phyloP scores from a whole-genome alignment of 441 rosid species.

The Euphorbia corollata region DNA sequence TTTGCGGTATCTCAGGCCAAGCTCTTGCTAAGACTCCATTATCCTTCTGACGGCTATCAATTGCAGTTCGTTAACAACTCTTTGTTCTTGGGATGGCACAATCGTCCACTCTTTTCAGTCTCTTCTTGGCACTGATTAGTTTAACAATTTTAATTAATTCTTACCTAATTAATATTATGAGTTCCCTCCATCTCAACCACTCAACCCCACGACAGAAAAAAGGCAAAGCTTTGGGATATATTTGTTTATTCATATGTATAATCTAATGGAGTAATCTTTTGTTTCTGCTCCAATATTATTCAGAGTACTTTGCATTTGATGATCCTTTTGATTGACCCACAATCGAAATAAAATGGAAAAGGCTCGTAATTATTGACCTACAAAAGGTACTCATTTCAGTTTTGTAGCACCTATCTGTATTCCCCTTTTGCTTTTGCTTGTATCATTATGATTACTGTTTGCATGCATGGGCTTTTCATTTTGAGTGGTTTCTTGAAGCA shows the following conservation, averaged over 20 bases:
- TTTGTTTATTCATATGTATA: background rate
- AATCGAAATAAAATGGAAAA: too few species aligned
- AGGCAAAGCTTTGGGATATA: background rate
- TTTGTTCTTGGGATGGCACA: constrained; percentile 76
- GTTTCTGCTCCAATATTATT: background rate
- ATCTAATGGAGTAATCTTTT: background rate
- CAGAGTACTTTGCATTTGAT: too few species aligned
- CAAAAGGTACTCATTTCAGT: too few species aligned
- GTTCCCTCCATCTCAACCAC: background rate
- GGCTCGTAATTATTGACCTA: too few species aligned
- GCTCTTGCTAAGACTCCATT: constrained; percentile 81
- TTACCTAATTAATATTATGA: constrained; percentile 14
- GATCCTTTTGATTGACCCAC: too few species aligned
- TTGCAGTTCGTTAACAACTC: constrained; percentile 54
- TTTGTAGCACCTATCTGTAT: too few species aligned
- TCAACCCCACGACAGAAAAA: background rate
- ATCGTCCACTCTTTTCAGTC: constrained; percentile 73
- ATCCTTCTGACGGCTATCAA: constrained; percentile 86
- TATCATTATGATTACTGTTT: background rate
- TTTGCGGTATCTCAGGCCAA: constrained; percentile 85
- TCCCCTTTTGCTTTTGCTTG: background rate
- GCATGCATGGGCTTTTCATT: constrained; percentile 1
- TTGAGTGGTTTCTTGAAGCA: background rate
- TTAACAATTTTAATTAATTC: too few species aligned
- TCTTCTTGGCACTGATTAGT: constrained; percentile 69